Evolutionary conservation across 306 rosid genomes (phyloP).

Genomic region (Potentilla sterilis): DNA sequence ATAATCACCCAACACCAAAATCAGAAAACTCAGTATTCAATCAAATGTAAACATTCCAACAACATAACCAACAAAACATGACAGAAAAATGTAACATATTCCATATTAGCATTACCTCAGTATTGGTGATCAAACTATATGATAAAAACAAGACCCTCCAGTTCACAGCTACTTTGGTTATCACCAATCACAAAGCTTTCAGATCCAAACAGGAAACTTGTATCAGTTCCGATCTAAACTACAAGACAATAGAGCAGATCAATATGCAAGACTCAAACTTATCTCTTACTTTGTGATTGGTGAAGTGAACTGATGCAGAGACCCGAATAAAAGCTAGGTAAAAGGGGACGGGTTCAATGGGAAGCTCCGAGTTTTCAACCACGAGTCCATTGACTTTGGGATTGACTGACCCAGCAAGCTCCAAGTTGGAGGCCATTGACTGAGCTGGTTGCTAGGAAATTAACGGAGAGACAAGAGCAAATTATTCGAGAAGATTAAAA

Average conservation of each 20-base stretch:
- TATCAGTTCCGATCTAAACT: not conserved
- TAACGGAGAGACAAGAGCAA: not conserved
- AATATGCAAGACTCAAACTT: not conserved
- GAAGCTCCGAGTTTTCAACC: not conserved
- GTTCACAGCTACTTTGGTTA: not conserved
- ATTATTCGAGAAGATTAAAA: not conserved
- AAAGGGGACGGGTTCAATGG: not conserved
- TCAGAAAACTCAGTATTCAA: not conserved
- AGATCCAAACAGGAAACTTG: not conserved
- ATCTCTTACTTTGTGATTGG: not conserved
- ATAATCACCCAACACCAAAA: not conserved
- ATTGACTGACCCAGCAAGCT: not conserved
- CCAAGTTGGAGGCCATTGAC: not conserved
- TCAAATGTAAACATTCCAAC: not conserved
- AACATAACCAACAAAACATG: constrained; percentile 1
- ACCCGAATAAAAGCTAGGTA: not conserved
- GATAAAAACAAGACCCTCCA: not conserved
- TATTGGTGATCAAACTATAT: not conserved
- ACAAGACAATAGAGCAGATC: not conserved
- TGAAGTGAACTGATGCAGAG: not conserved
- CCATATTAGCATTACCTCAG: not conserved
- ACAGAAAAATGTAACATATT: not conserved
- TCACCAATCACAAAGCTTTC: not conserved
- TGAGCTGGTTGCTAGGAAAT: not conserved
- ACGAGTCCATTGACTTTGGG: not conserved